These are phyloP conservation scores for Phytophthora tubulina DNA, from an alignment of 352 stramenopile genomes.

Conservation along the genomic window DNA sequence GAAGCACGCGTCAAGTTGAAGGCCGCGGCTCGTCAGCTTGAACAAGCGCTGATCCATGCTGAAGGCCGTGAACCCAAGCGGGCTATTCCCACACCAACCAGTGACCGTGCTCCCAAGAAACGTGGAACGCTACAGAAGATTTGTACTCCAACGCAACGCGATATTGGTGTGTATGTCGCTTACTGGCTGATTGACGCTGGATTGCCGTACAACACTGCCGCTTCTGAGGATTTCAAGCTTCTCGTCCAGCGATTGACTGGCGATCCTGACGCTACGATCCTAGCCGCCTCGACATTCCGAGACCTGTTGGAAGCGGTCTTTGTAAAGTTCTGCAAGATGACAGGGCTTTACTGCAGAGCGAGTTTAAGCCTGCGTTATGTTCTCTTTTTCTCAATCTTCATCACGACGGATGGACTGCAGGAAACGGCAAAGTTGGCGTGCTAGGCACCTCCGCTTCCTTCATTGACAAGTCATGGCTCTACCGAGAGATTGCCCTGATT, in stretches of 20 bases:
- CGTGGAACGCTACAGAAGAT: background rate
- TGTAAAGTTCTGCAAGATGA: constrained; percentile 3
- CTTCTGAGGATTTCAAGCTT: constrained; percentile 3
- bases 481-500: constrained; percentile 11
- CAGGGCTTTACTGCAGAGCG: background rate
- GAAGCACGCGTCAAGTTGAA: background rate
- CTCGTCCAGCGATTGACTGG: constrained; percentile 11
- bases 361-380: background rate
- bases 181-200: background rate
- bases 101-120: background rate
- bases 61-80: background rate
- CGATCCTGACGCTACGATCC: background rate
- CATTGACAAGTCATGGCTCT: constrained; percentile 6
- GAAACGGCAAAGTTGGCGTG: background rate
- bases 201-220: constrained; percentile 1
- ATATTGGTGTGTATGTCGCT: background rate
- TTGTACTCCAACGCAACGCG: background rate
- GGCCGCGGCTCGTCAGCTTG: background rate
- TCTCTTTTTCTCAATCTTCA: constrained; percentile 12
- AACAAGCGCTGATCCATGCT: background rate
- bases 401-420: constrained; percentile 9
- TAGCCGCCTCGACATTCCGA: constrained; percentile 1
- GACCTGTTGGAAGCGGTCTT: constrained; percentile 8
- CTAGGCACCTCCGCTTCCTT: background rate
- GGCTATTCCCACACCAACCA: background rate